Percentiles rank a stretch among this genome's conserved stretches.
phyloP scores from a whole-genome alignment of 192 early-diverging fungal genomes.

The Entomortierella beljakovae region DNA sequence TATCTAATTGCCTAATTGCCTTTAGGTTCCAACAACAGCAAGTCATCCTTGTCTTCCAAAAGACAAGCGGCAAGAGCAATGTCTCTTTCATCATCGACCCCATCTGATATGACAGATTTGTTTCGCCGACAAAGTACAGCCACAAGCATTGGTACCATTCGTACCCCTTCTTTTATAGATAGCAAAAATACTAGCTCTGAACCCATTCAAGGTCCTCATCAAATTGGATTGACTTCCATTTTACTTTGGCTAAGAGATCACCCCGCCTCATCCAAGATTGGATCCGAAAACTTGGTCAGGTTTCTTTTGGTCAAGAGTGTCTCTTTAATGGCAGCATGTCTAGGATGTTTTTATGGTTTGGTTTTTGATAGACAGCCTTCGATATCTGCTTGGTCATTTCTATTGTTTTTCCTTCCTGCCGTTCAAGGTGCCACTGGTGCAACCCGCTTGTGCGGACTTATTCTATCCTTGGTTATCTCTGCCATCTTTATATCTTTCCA shows the following conservation, averaged over 20 bases:
- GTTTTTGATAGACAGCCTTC: conserved; percentile 37
- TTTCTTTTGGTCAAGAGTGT: conserved; percentile 39
- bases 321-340: conserved; percentile 33
- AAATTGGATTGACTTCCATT: conserved; percentile 30
- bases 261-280: conserved; percentile 32
- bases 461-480: conserved; percentile 16
- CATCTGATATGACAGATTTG: conserved; percentile 20
- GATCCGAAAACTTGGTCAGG: conserved; percentile 37
- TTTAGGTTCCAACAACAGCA: background rate
- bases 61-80: conserved; percentile 16
- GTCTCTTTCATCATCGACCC: conserved; percentile 21
- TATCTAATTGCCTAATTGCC: background rate
- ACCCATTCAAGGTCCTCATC: conserved; percentile 15
- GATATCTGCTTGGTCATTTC: conserved; percentile 26
- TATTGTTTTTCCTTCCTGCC: conserved; percentile 47
- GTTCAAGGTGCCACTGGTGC: conserved; percentile 46
- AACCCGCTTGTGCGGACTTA: conserved; percentile 30
- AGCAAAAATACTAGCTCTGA: conserved; percentile 6
- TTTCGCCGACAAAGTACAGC: conserved; percentile 27
- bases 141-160: background rate
- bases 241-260: conserved; percentile 42
- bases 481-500: conserved; percentile 31
- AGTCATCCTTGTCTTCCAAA: conserved; percentile 16
- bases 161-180: background rate
- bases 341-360: conserved; percentile 43